Base-by-base conservation (phyloP, 1,284 basidiomycete species). In the Flammula alnicola region DNA sequence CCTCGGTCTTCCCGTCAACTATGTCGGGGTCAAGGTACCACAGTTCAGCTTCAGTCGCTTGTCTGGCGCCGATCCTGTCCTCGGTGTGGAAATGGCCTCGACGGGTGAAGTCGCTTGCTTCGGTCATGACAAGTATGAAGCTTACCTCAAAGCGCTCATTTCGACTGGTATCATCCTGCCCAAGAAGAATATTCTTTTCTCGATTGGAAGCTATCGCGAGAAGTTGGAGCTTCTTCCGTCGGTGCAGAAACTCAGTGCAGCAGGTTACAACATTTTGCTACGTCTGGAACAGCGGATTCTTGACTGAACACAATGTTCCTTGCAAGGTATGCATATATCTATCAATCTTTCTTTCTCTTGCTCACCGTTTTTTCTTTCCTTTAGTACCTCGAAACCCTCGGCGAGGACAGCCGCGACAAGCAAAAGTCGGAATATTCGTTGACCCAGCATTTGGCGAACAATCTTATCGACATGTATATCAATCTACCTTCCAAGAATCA, bases 31-130 rank as follows among this genome's bases (percentile, higher is more conserved):
- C 72, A 99, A 99, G 78, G 96, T 98, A 12, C 95, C 97, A 20
- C 96, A 99, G 72, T 99, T 99, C 83, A 94, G 91, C 60, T 99
- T 98, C 78, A 93, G 89, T 65, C 87, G 96, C 52, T 75, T 99
- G 27, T 95, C 93, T 19, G 96, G 96, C 30, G 96, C 96, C 25
- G 96, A 99, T 70, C 96, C 96, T 12, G 89, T 99, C 16, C 82
- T 99, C n/a, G 97, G 97, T 65, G 96, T 99, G 43, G 96, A 99
- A 77, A 99, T 99, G 96, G 96, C 96, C 12, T 98, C 96, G n/a
- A 99, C 96, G 1, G 96, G 96, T 58, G 96, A 99, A 70, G 96
- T 99, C 23, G 97, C 97, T 30, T 98, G 96, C 72, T 99, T 99
- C 71, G 96, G 97, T 22, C 86, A 82, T 60, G 91, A 99, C 78